Evolutionary conservation across 2,329 filamentous ascomycete species (phyloP).

Genomic region (Geoglossum cookeanum): DNA sequence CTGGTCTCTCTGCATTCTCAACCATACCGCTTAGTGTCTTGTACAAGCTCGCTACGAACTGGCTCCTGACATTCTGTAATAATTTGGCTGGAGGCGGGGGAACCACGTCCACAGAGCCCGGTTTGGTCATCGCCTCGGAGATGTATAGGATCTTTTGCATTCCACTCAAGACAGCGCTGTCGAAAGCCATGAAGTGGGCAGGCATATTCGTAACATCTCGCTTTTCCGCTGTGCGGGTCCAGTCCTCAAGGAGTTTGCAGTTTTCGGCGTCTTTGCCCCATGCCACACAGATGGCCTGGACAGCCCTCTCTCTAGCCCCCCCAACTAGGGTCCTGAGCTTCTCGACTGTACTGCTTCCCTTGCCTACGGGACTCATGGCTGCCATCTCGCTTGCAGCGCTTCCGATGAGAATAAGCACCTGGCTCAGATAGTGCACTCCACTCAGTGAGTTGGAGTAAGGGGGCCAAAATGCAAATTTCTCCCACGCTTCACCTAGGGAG

Average conservation of each 20-base stretch:
- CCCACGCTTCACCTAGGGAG: slow-evolving; percentile 3
- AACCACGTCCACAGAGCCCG: slow-evolving; percentile 58
- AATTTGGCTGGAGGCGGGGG: slow-evolving; percentile 71
- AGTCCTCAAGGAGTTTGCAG: slow-evolving; percentile 83
- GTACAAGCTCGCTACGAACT: slow-evolving; percentile 87
- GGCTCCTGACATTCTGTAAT: slow-evolving; percentile 72
- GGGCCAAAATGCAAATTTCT: slow-evolving; percentile 63
- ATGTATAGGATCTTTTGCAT: slow-evolving; percentile 96
- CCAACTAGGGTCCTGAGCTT: slow-evolving; percentile 58
- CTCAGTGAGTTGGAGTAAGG: slow-evolving; percentile 82
- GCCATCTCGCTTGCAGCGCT: slow-evolving; percentile 75
- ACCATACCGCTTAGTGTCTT: slow-evolving; percentile 91
- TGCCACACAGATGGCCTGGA: slow-evolving; percentile 67
- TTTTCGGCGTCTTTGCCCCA: slow-evolving; percentile 92
- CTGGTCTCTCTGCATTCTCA: slow-evolving; percentile 73
- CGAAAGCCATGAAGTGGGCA: slow-evolving; percentile 65
- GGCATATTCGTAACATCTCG: slow-evolving; percentile 87
- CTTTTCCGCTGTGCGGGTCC: slow-evolving; percentile 65
- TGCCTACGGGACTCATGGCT: slow-evolving; percentile 46
- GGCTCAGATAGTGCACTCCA: slow-evolving; percentile 75
- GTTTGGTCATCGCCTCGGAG: slow-evolving; percentile 61
- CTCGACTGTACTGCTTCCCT: slow-evolving; percentile 39
- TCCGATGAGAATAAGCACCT: slow-evolving; percentile 66
- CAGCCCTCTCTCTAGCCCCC: slow-evolving; percentile 63
- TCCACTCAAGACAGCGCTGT: slow-evolving; percentile 59